Percentiles rank a stretch among this genome's conserved stretches.
Evolutionary conservation across 2,329 filamentous ascomycete genomes (phyloP).

Genomic region (Diplodia intermedia): DNA sequence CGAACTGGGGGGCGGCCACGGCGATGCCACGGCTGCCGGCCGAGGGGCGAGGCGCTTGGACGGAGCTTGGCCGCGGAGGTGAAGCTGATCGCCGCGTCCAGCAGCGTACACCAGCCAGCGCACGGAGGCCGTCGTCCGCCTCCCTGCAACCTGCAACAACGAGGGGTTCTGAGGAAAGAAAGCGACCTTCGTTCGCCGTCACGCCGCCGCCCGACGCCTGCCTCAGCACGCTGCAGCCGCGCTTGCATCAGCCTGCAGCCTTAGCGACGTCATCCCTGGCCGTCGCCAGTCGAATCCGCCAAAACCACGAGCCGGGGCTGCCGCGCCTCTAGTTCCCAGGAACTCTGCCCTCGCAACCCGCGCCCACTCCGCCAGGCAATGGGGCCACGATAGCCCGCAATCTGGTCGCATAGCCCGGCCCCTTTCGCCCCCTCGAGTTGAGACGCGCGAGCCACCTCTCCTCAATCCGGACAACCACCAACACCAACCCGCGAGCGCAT

Average conservation of each 20-base stretch:
- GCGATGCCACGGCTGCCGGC: background rate
- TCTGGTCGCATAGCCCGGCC: constrained; percentile 31
- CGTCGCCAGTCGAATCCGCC: constrained; percentile 13
- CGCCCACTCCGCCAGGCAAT: constrained; percentile 17
- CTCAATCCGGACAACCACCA: constrained; percentile 10
- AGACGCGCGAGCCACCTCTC: constrained; percentile 30
- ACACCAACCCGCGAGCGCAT: constrained; percentile 30
- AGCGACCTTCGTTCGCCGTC: background rate
- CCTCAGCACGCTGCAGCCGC: constrained; percentile 6
- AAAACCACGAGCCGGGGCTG: constrained; percentile 17
- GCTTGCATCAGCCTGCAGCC: constrained; percentile 26
- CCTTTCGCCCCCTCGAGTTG: constrained; percentile 31
- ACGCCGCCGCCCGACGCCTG: background rate
- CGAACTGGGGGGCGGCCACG: background rate
- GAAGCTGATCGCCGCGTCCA: constrained; percentile 20
- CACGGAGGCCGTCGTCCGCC: constrained; percentile 7
- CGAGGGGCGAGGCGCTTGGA: background rate
- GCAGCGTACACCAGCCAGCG: constrained; percentile 11
- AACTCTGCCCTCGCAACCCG: background rate
- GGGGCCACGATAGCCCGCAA: constrained; percentile 31
- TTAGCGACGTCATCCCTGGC: constrained; percentile 27
- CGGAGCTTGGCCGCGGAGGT: constrained; percentile 29
- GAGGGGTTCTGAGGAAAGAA: constrained; percentile 22
- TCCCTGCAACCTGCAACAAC: constrained; percentile 9
- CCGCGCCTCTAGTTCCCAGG: constrained; percentile 6